phyloP scores from a whole-genome alignment of 2,329 filamentous ascomycete genomes.

The Ophiostoma sp. region DNA sequence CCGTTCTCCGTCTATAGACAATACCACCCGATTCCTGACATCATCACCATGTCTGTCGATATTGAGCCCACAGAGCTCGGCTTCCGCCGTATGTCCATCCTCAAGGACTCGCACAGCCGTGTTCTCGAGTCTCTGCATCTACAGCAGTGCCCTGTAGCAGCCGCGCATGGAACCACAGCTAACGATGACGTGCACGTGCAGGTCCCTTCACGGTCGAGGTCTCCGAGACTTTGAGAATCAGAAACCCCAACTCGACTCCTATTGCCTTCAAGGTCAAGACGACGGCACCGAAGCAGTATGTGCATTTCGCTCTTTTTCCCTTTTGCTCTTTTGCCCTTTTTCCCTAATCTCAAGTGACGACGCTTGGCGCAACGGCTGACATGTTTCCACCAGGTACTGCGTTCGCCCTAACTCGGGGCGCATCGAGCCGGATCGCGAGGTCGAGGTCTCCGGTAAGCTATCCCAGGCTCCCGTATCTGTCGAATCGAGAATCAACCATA shows the following conservation, averaged over 20 bases:
- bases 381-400: slow-evolving; percentile 67
- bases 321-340: too few relatives aligned
- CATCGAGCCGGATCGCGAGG: slow-evolving; percentile 82
- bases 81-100: slow-evolving; percentile 73
- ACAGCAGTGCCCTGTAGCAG: background rate
- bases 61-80: slow-evolving; percentile 86
- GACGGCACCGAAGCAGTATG: slow-evolving; percentile 95
- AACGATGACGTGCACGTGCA: slow-evolving; percentile 33
- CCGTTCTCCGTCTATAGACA: background rate
- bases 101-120: background rate
- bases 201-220: slow-evolving; percentile 65
- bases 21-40: background rate
- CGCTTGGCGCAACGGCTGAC: background rate
- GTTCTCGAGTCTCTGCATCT: background rate
- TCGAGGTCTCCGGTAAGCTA: slow-evolving; percentile 79
- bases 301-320: background rate
- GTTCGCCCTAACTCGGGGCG: slow-evolving; percentile 94
- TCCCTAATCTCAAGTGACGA: background rate
- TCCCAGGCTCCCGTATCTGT: too few relatives aligned
- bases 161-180: background rate
- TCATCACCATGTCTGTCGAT: slow-evolving; percentile 77
- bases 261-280: slow-evolving; percentile 90
- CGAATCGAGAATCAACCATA: background rate
- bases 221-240: slow-evolving; percentile 58
- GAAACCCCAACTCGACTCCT: slow-evolving; percentile 57